These are phyloP conservation scores for Biscogniauxia marginata DNA, from an alignment of 2,329 filamentous ascomycete genomes.

Conservation along the genomic window DNA sequence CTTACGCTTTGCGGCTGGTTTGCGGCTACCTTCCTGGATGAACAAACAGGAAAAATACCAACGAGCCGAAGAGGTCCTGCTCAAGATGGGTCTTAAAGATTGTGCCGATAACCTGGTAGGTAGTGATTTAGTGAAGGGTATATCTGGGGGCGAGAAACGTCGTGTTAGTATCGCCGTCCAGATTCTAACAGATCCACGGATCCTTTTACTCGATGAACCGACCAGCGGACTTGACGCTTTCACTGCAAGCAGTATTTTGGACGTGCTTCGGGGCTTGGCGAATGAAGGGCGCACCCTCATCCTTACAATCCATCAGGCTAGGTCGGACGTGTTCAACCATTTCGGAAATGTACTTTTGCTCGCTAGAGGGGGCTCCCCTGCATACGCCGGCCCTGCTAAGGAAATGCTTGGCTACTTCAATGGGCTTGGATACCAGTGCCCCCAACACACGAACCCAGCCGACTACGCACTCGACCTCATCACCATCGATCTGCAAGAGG, in stretches of 20 bases:
- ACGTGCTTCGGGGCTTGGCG: conserved; percentile 68
- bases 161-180: conserved; percentile 77
- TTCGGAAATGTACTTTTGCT: conserved; percentile 72
- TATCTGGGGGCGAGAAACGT: conserved; percentile 77
- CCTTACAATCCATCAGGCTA: conserved; percentile 75
- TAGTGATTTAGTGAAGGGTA: conserved; percentile 71
- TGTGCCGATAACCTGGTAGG: conserved; percentile 75
- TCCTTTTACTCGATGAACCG: conserved; percentile 73
- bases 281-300: conserved; percentile 72
- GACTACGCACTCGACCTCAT: conserved; percentile 78
- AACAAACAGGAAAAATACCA: conserved; percentile 63
- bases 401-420: conserved; percentile 67
- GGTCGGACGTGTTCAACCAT: conserved; percentile 68
- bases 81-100: conserved; percentile 76
- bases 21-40: conserved; percentile 71
- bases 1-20: conserved; percentile 66
- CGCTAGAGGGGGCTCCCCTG: conserved; percentile 65
- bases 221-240: conserved; percentile 76
- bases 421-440: conserved; percentile 61
- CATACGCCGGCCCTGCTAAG: conserved; percentile 63
- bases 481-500: conserved; percentile 70
- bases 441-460: conserved; percentile 69
- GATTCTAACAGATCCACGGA: conserved; percentile 70
- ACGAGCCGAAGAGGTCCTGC: conserved; percentile 67
- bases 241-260: conserved; percentile 73